Base-by-base conservation (phyloP, 2,329 filamentous ascomycete species). In the Colletotrichum tanaceti region DNA sequence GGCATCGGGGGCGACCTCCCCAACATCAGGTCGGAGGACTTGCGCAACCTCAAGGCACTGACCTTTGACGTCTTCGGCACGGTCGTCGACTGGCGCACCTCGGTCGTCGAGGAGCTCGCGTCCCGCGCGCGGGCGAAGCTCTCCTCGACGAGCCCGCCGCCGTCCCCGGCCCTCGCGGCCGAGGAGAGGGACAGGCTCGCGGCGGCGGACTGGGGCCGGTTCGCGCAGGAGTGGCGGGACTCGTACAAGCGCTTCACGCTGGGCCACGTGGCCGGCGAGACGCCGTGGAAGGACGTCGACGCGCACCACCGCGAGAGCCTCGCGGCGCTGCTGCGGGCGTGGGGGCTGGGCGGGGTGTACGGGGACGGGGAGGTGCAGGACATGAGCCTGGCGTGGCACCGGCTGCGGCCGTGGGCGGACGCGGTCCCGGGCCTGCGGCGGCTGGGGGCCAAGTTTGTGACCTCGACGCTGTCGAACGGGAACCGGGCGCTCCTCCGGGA, bases 31-130 rank as follows among this genome's bases (percentile, higher is more conserved):
- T 13, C 61, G 1, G 28, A 52, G 9, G 43, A 59, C 57, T 62
- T 68, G 1, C 39, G 49, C 49, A 43, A 44, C 55, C 73, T 87
- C 71, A 88, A 88, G 72, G 91, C 87, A 9, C 81, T 94, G 41
- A 84, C 90, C 62, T 93, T 93, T 75, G 91, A 94, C 79, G 87
- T 93, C 73, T 94, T 94, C 77, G 92, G 92, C 72, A 96, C 93
- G 1, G 88, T 90, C 71, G 92, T 96, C 53, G 86, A 95, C 81
- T 95, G 92, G 92, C 90, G 92, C 65, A 83, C 82, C 46, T 88
- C 89, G 2, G 87, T 96, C 22, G 87, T 84, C 16, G 80, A 84
- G 10, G 86, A 87, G 62, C 85, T 96, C 55, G 76, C 79, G 28
- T 75, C 82, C 13, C 83, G 84, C 46, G 85, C 87, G 16, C 75